These are phyloP conservation scores for Penicillium alfredii DNA, from an alignment of 495 filamentous ascomycete species.

Conservation along the genomic window DNA sequence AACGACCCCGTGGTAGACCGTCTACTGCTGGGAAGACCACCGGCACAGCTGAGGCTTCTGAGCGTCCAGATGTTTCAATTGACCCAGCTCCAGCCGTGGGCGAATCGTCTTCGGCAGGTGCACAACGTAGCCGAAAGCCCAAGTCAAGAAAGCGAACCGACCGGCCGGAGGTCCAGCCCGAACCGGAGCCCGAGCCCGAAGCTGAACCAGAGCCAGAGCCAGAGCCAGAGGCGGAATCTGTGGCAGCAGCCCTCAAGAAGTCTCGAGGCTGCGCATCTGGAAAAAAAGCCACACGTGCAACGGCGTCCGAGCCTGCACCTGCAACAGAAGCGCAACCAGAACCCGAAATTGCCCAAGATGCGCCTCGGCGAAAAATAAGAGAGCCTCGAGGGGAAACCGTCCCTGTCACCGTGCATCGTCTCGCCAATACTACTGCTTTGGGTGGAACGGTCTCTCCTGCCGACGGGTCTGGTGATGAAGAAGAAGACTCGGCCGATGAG, in stretches of 20 bases:
- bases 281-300: conserved; percentile 1
- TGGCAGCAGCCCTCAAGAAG: conserved; percentile 1
- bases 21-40: conserved; percentile 1
- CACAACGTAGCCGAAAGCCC: conserved; percentile 4
- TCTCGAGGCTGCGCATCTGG: conserved; percentile 4
- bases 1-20: conserved; percentile 10
- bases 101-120: conserved; percentile 4
- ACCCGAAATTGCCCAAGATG: conserved; percentile 3
- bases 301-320: conserved; percentile 6
- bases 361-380: conserved; percentile 18
- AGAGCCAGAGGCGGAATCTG: conserved; percentile 3
- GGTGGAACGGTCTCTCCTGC: conserved; percentile 11
- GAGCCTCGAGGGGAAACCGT: conserved; percentile 39
- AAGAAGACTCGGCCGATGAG: conserved; percentile 34
- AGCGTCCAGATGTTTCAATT: not conserved
- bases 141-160: conserved; percentile 1
- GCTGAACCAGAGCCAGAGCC: conserved; percentile 8
- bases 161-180: not conserved
- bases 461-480: conserved; percentile 23
- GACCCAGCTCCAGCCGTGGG: conserved; percentile 2
- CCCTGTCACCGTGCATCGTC: conserved; percentile 41
- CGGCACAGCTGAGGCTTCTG: conserved; percentile 1
- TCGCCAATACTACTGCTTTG: conserved; percentile 32
- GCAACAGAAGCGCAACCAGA: conserved; percentile 22
- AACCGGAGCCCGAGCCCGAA: not conserved